These are phyloP conservation scores for Pouteria glomerata DNA, from an alignment of 148 eudicot genomes.

Conservation along the genomic window DNA sequence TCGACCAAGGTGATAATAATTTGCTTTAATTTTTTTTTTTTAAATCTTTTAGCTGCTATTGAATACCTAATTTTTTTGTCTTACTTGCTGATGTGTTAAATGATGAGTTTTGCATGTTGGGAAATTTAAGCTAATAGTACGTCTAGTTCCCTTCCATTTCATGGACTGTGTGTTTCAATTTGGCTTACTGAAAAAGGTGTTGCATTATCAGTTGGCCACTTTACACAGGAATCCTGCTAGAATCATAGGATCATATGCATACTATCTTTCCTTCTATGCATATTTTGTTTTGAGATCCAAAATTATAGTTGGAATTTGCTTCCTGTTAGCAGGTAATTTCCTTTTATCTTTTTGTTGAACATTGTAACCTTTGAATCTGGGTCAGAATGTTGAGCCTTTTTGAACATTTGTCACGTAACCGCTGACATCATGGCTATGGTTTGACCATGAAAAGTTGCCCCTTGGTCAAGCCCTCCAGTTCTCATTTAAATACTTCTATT, in stretches of 20 bases:
- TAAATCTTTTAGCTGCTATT: background rate
- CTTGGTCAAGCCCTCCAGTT: background rate
- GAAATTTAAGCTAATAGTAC: background rate
- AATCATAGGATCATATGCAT: background rate
- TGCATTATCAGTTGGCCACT: background rate
- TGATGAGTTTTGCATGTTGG: background rate
- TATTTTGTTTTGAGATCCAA: background rate
- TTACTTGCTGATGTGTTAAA: background rate
- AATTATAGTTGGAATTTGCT: background rate
- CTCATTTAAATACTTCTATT: background rate
- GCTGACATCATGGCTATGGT: background rate
- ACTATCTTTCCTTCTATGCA: too few relatives aligned
- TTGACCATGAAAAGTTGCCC: background rate
- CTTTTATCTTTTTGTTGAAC: background rate
- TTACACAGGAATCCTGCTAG: background rate
- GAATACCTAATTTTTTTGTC: background rate
- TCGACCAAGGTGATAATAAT: slow-evolving; percentile 65
- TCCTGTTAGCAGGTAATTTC: background rate
- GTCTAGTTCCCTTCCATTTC: background rate
- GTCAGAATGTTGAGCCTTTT: background rate
- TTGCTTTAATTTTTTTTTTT: background rate
- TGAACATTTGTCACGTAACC: background rate
- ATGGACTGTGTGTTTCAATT: background rate
- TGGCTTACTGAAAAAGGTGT: background rate
- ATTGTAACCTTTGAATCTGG: background rate